Evolutionary conservation across 257 asterid species (phyloP), one percentile per base, ranked within the genome.

Genomic region (Lithospermum erythrorhizon): DNA sequence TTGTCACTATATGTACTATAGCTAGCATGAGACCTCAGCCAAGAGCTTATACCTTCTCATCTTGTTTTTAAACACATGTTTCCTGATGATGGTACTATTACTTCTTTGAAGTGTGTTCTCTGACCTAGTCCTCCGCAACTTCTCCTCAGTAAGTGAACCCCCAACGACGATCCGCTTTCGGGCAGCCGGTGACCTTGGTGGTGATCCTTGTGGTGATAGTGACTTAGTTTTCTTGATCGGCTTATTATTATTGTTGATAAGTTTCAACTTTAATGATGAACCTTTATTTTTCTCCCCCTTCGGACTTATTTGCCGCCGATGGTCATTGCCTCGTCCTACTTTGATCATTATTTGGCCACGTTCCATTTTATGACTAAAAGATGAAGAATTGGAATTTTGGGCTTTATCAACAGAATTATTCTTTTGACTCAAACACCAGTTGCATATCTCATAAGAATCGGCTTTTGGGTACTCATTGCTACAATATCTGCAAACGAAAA

Each of bases 21-120:
- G 45, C 68, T 69, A 76, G 30, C 78, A 72, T 9, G 88, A 73
- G 45, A 87, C 95, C 58, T 87, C 95, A 59, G 83, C 89, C 73
- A 83, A 72, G 30, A 79, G 86, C 74, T 87, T 87, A 63, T 83
- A 87, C 71, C 93, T 78, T 66, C 86, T 82, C 22, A 82, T 89
- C 80, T 73, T 87, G 61, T 80, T 82, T 57, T 77, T 80, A 29
- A 73, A 64, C 45, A 75, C 76, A 9, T 73, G 85, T 75, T 71
- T 83, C 21, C 64, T 61, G 19, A 75, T 65, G 58, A 63, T 49
- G 18, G 45, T 35, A 35, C 61, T 62, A 37, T 19, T 53, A 48
- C 77, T 74, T 58, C 68, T 66, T 58, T 73, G 76, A 32, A 82
- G 55, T 49, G 73, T 67, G 32, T 72, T 82, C 9, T 73, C 84